Evolutionary conservation across 352 stramenopile species (phyloP).

Genomic region (Pythium diclinum): DNA sequence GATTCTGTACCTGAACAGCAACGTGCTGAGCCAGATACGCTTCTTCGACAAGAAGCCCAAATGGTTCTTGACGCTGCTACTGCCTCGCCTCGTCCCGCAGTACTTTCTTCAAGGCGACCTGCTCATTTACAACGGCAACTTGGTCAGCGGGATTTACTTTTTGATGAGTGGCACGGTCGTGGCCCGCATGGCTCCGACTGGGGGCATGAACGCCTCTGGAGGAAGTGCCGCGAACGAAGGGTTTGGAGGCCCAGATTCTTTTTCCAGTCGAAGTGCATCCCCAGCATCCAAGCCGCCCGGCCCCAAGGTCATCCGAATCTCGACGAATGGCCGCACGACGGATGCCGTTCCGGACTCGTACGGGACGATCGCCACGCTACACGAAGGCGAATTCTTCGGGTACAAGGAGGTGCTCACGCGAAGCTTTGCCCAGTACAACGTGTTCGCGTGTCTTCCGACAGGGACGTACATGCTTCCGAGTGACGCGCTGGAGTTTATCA

Average conservation of each 20-base stretch:
- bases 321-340: conserved; percentile 23
- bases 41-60: conserved; percentile 87
- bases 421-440: conserved; percentile 57
- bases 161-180: conserved; percentile 63
- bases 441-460: conserved; percentile 54
- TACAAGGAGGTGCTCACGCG: conserved; percentile 74
- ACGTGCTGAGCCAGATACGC: conserved; percentile 55
- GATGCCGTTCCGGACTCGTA: conserved; percentile 31
- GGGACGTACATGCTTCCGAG: conserved; percentile 64
- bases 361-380: conserved; percentile 59
- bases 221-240: not conserved
- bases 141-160: conserved; percentile 75
- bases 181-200: conserved; percentile 30
- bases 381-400: conserved; percentile 73
- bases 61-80: conserved; percentile 72
- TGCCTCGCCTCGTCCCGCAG: conserved; percentile 63
- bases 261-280: not conserved
- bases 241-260: not conserved
- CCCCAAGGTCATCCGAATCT: conserved; percentile 4
- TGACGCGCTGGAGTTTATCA: conserved; percentile 55
- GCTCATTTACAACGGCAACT: conserved; percentile 68
- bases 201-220: not conserved
- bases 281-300: not conserved
- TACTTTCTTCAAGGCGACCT: conserved; percentile 69
- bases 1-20: conserved; percentile 59